Evolutionary conservation across 352 stramenopile genomes (phyloP), one percentile per base, ranked within the genome.

Genomic region (Saprolegnia parasitica): DNA sequence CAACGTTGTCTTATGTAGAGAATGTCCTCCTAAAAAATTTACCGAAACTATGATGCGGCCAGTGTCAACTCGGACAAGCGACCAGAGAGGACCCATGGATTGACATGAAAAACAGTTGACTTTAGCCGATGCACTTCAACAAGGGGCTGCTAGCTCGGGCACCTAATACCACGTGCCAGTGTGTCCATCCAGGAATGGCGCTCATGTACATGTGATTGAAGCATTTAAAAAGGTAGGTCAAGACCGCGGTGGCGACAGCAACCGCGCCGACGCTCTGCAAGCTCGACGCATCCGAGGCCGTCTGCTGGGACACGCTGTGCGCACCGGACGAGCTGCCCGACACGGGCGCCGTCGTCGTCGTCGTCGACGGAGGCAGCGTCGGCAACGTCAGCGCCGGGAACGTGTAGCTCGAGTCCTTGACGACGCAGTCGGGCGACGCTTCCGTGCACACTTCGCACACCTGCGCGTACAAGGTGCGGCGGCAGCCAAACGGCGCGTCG

Each of bases 401-500:
- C 11, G 52, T 60, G n/a, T 60, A 60, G 11, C 11, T 21, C 13
- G 52, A n/a, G 52, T 60, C 68, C 71, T 80, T 81, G 13, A 73
- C 71, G 42, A 78, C 84, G 35, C 71, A 72, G 61, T 73, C 84
- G 9, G 71, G 49, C 49, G 83, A 78, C 21, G 45, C 71, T 0
- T 68, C 68, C 2, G 75, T 70, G 71, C 86, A 94, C 26, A 67
- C 61, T 20, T 45, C 46, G 45, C 68, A 73, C 35, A 73, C 45
- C 45, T 73, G 68, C 4, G 42, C 60, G 21, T 63, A 64, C 39
- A 63, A 32, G 20, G 56, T 37, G 18, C 68, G 58, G 21, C 47
- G 47, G 61, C 68, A 73, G n/a, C 68, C 68, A 46, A 56, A 56
- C 8, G 29, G 29, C 29, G 61, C 60, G 45, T 56, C 60, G 21